Conservation (phyloP, 805 yeast genomes). For the Teunomyces kruisii region DNA sequence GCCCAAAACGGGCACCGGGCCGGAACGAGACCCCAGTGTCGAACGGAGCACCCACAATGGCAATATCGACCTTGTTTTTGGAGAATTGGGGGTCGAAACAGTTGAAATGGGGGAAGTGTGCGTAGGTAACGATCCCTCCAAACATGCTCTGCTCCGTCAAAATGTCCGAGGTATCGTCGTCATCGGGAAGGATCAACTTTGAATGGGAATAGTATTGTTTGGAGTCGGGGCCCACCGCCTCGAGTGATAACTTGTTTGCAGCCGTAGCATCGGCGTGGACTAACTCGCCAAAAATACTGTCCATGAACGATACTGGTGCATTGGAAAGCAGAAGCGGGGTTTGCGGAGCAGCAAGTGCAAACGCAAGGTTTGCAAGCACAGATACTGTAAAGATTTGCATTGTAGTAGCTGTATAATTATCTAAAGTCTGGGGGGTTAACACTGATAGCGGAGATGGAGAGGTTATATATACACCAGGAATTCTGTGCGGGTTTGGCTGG, state of each 20-base stretch:
- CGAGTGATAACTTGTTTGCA: neutral
- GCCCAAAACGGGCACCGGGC: conserved; percentile 63
- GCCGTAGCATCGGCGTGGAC: conserved; percentile 12
- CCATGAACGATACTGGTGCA: conserved; percentile 15
- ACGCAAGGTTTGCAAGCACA: neutral
- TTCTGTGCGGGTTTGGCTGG: neutral
- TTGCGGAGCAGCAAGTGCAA: neutral
- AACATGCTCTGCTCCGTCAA: conserved; percentile 22
- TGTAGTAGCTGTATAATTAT: too few relatives aligned
- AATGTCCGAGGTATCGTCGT: conserved; percentile 35
- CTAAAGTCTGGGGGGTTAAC: too few relatives aligned
- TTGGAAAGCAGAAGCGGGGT: neutral
- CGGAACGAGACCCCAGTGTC: conserved; percentile 57
- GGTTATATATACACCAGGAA: neutral
- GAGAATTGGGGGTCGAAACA: conserved; percentile 43
- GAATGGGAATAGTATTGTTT: conserved; percentile 15
- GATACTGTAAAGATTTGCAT: neutral
- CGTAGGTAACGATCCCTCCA: conserved; percentile 58
- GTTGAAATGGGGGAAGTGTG: conserved; percentile 45
- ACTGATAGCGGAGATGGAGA: too few relatives aligned
- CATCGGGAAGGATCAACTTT: conserved; percentile 28
- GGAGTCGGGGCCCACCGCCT: neutral
- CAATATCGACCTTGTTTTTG: conserved; percentile 41
- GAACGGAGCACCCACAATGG: conserved; percentile 59
- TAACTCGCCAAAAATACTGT: conserved; percentile 26